Conservation (phyloP, 2,329 filamentous ascomycete species). For the Ceratocystis colombiana region DNA sequence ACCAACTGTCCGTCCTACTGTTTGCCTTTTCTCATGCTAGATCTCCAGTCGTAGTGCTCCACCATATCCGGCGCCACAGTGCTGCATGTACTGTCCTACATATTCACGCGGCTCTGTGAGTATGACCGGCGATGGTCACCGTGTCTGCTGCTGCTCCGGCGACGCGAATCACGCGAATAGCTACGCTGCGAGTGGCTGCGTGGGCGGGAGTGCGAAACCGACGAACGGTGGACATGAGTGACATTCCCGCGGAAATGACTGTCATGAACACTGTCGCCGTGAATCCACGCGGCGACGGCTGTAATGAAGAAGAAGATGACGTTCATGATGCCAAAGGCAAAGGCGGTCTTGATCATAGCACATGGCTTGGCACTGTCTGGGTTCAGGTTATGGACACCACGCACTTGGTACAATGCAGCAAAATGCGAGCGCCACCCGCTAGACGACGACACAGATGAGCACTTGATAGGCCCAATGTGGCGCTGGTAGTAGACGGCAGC, state of each 20-base stretch:
- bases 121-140: conserved; percentile 35
- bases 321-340: conserved; percentile 86
- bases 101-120: conserved; percentile 44
- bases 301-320: conserved; percentile 70
- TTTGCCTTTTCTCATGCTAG: not conserved
- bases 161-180: conserved; percentile 29
- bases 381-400: conserved; percentile 40
- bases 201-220: conserved; percentile 27
- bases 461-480: conserved; percentile 54
- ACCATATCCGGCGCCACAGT: not conserved
- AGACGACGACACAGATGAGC: conserved; percentile 47
- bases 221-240: conserved; percentile 33
- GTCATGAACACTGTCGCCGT: conserved; percentile 39
- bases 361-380: conserved; percentile 63
- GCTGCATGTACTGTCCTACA: conserved; percentile 31
- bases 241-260: conserved; percentile 38
- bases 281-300: conserved; percentile 55
- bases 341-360: conserved; percentile 83
- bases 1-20: not conserved
- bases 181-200: conserved; percentile 24
- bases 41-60: not conserved
- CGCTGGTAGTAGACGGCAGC: conserved; percentile 51
- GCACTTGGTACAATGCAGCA: conserved; percentile 51
- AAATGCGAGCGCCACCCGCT: conserved; percentile 46
- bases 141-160: conserved; percentile 36